These are phyloP conservation scores for Pseudovirgaria hyperparasitica DNA, from an alignment of 2,329 filamentous ascomycete genomes.

Conservation along the genomic window DNA sequence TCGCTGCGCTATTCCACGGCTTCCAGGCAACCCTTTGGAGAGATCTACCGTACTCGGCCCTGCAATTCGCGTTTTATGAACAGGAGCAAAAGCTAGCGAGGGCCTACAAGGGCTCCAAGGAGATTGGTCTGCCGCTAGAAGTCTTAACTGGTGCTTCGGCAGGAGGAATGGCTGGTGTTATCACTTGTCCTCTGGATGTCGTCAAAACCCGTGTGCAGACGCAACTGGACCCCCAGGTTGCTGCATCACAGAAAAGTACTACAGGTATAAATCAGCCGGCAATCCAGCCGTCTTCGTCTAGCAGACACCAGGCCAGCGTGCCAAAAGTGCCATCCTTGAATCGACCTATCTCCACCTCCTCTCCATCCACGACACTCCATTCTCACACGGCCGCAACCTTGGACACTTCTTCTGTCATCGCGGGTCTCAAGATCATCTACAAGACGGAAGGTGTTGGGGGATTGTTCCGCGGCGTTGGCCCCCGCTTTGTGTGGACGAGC, in stretches of 20 bases:
- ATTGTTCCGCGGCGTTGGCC: slow-evolving; percentile 90
- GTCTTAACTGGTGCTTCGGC: slow-evolving; percentile 81
- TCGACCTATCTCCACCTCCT: slow-evolving; percentile 77
- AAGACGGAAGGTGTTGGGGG: slow-evolving; percentile 75
- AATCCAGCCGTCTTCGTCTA: slow-evolving; percentile 9
- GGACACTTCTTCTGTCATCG: slow-evolving; percentile 80
- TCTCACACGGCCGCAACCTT: slow-evolving; percentile 67
- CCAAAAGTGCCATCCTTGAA: slow-evolving; percentile 34
- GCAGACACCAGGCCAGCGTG: slow-evolving; percentile 17
- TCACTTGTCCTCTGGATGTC: slow-evolving; percentile 92
- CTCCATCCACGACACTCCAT: slow-evolving; percentile 70
- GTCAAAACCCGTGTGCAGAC: slow-evolving; percentile 96
- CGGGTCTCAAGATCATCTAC: slow-evolving; percentile 78
- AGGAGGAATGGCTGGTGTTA: slow-evolving; percentile 81
- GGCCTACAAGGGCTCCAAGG: slow-evolving; percentile 61
- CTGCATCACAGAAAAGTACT: slow-evolving; percentile 5
- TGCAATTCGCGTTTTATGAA: slow-evolving; percentile 98
- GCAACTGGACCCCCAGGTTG: slow-evolving; percentile 51
- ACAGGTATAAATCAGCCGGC: slow-evolving; percentile 3
- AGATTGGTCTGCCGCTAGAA: slow-evolving; percentile 77
- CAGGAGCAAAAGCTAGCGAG: slow-evolving; percentile 77
- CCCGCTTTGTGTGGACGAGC: slow-evolving; percentile 89
- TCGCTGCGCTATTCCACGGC: slow-evolving; percentile 82
- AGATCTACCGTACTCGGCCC: slow-evolving; percentile 86
- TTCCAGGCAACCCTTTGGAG: slow-evolving; percentile 93